phyloP scores from a whole-genome alignment of 805 yeast species.

The Pichia eremophila region DNA sequence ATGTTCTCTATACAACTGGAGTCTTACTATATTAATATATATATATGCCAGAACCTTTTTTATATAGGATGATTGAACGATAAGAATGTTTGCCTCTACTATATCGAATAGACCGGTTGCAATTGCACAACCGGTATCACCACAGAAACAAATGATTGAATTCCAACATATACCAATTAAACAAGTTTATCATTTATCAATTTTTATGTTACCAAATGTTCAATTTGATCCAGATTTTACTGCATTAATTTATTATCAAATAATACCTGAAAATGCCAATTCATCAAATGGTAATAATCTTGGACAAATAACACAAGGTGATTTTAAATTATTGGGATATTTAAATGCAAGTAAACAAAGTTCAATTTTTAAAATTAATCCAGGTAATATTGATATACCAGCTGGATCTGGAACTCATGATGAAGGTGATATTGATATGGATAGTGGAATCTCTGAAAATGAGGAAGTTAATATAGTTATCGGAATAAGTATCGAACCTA shows the following conservation, averaged over 20 bases:
- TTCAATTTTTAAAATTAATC: slow-evolving; percentile 77
- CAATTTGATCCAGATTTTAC: slow-evolving; percentile 60
- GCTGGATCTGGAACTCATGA: slow-evolving; percentile 2
- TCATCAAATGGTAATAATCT: slow-evolving; percentile 8
- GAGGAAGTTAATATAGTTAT: slow-evolving; percentile 29
- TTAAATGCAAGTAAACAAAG: slow-evolving; percentile 65
- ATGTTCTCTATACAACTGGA: too few species aligned
- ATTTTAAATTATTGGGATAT: slow-evolving; percentile 61
- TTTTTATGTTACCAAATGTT: slow-evolving; percentile 79
- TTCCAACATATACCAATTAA: slow-evolving; percentile 49
- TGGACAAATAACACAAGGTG: slow-evolving; percentile 18
- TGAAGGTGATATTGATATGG: slow-evolving; percentile 44
- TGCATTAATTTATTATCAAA: slow-evolving; percentile 83
- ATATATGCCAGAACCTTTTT: too few species aligned
- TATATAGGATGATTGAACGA: not conserved
- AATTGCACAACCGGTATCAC: slow-evolving; percentile 57
- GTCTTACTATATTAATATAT: too few species aligned
- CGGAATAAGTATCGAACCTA: slow-evolving; percentile 89
- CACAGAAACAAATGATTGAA: slow-evolving; percentile 53
- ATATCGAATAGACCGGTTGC: slow-evolving; percentile 29
- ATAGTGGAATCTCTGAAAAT: slow-evolving; percentile 29
- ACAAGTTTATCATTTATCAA: slow-evolving; percentile 63
- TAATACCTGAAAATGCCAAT: slow-evolving; percentile 34
- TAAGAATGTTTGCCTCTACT: slow-evolving; percentile 26
- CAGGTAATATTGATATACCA: slow-evolving; percentile 21